phyloP scores from a whole-genome alignment of 2,329 filamentous ascomycete species.

The Ophiostoma novo-ulmi region DNA sequence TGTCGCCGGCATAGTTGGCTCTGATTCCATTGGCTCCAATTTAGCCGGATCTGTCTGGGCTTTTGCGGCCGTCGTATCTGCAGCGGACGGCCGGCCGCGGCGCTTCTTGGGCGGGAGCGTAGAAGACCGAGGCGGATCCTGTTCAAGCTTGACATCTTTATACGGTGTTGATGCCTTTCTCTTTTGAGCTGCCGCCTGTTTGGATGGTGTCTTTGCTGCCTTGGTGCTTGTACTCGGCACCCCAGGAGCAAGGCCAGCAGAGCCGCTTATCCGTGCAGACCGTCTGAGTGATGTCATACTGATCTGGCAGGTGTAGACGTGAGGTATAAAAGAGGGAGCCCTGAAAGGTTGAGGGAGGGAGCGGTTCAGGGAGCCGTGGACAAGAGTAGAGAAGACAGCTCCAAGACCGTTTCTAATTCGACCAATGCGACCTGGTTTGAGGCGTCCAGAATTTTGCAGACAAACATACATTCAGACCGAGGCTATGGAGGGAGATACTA shows the following conservation, averaged over 20 bases:
- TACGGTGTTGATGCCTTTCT: not conserved
- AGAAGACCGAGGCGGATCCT: conserved; percentile 9
- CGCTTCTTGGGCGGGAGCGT: conserved; percentile 33
- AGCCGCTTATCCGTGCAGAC: conserved; percentile 39
- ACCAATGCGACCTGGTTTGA: not conserved
- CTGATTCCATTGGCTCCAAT: not conserved
- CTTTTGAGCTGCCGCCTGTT: not conserved
- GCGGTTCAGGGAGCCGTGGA: not conserved
- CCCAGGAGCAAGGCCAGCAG: conserved; percentile 21
- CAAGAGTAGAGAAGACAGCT: not conserved
- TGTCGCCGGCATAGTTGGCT: conserved; percentile 38
- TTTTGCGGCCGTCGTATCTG: not conserved
- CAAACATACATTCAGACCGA: not conserved
- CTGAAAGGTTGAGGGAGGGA: not conserved
- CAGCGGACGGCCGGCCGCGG: conserved; percentile 20
- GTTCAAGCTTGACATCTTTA: not conserved
- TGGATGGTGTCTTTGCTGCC: not conserved
- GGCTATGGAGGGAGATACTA: not conserved
- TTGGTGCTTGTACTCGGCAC: not conserved
- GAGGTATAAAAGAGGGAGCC: not conserved
- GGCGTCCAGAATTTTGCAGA: not conserved
- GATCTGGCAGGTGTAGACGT: not conserved
- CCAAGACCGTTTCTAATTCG: not conserved
- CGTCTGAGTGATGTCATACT: conserved; percentile 30
- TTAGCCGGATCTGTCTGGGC: not conserved